These are phyloP conservation scores for Myriosclerotinia curreyana DNA, from an alignment of 2,329 filamentous ascomycete species.

Conservation along the genomic window DNA sequence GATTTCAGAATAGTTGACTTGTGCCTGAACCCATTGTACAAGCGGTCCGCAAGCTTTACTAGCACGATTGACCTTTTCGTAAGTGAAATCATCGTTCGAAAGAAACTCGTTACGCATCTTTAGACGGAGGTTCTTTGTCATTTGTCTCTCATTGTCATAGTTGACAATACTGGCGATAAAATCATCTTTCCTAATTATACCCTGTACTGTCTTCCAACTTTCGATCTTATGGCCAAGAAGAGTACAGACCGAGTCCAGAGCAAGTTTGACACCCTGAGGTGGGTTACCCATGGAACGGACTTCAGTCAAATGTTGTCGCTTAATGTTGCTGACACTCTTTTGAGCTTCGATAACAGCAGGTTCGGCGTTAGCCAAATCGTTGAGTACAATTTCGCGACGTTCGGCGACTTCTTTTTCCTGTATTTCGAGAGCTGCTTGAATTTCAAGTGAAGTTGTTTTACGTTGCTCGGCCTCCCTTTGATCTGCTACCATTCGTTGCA, in stretches of 20 bases:
- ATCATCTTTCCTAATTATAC: constrained; percentile 84
- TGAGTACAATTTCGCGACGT: constrained; percentile 78
- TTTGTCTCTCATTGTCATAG: constrained; percentile 92
- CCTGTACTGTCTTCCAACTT: constrained; percentile 89
- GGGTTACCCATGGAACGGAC: constrained; percentile 96
- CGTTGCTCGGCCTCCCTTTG: constrained; percentile 91
- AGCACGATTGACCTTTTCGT: constrained; percentile 91
- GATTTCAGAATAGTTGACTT: constrained; percentile 98
- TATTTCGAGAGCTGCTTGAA: constrained; percentile 80
- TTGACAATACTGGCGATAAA: constrained; percentile 98
- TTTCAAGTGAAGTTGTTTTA: constrained; percentile 82
- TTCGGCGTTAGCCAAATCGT: constrained; percentile 85
- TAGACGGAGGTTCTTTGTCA: constrained; percentile 76
- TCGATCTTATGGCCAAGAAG: constrained; percentile 85
- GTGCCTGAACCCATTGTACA: constrained; percentile 94
- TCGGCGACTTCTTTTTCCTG: constrained; percentile 85
- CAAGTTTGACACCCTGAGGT: constrained; percentile 83
- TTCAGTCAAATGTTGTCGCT: constrained; percentile 94
- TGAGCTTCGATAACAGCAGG: constrained; percentile 90
- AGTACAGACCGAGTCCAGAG: constrained; percentile 94
- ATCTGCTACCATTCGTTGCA: constrained; percentile 95
- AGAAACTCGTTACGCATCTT: constrained; percentile 94
- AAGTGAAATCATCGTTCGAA: constrained; percentile 91
- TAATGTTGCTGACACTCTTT: constrained; percentile 97
- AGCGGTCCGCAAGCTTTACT: constrained; percentile 96